Base-by-base conservation (phyloP, 202 grass and related monocot genomes). In the Sporobolus alterniflorus region DNA sequence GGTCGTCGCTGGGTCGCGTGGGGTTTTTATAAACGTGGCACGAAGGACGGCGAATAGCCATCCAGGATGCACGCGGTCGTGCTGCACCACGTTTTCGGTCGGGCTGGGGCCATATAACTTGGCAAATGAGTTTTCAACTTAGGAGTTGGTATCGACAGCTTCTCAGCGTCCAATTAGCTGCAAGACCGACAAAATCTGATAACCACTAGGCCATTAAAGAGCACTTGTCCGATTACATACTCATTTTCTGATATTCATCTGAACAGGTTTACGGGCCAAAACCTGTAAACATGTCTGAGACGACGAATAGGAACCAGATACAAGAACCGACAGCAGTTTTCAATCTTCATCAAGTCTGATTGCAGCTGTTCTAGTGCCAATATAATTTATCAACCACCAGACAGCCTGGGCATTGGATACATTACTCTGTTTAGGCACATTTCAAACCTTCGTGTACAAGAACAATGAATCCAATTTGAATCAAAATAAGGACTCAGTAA, bases 21-120 rank as follows among this genome's bases (percentile, higher is more conserved):
- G 4, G 67, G 29, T 36, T 30, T 88, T 78, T 88, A 84, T 88
- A 73, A 77, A 11, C 74, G 9, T 68, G 65, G 73, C 31, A 32
- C 22, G 7, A 52, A 64, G 15, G 41, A 0, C 18, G 0, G 1
- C 32, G 18, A 73, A 63, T 55, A 46, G 67, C 32, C 75, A 26
- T 39, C 64, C 30, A 32, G 8, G 11, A 28, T 16, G 26, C 22
- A 52, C 22, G 32, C 28, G 36, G 36, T 16, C 9, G 41, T 44
- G 31, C 10, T 11, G 63, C 79, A 64, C 55, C 28, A 73, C 15
- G 60, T 14, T 29, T 71, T 30, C 24, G 29, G 30, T 2, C 41
- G 16, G 82, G 73, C 78, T 78, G 83, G 78, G n/a, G n/a, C n/a
- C n/a, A n/a, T n/a, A n/a, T n/a, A n/a, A n/a, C n/a, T n/a, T n/a